Conservation (phyloP, 2,329 filamentous ascomycete genomes). For the Ceratocystis eucalypticola region DNA sequence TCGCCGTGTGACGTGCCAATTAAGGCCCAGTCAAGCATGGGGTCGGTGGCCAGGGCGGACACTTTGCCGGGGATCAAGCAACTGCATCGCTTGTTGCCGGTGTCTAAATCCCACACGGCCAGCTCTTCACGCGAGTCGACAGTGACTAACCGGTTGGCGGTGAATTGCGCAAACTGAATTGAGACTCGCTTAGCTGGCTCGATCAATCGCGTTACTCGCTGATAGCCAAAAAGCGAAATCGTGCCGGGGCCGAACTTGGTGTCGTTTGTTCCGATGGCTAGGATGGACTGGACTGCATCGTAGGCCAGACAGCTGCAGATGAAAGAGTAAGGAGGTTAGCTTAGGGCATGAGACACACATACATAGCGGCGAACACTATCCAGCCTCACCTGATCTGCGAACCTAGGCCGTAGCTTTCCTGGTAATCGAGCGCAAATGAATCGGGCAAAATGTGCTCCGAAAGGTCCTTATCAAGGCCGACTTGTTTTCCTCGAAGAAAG, state of each 20-base stretch:
- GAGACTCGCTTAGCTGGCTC: constrained; percentile 58
- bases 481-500: constrained; percentile 83
- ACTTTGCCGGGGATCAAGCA: constrained; percentile 68
- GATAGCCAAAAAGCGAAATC: constrained; percentile 78
- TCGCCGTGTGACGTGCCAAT: constrained; percentile 73
- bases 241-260: constrained; percentile 74
- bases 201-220: constrained; percentile 64
- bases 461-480: constrained; percentile 82
- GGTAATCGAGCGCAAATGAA: constrained; percentile 71
- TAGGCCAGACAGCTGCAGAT: constrained; percentile 69
- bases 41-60: constrained; percentile 64
- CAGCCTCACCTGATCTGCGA: constrained; percentile 49
- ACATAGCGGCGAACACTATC: too few relatives aligned
- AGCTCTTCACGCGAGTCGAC: constrained; percentile 80
- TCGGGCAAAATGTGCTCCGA: constrained; percentile 67
- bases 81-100: constrained; percentile 50
- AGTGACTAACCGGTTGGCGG: constrained; percentile 69
- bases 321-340: constrained; percentile 22
- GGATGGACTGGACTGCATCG: constrained; percentile 82
- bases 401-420: constrained; percentile 69
- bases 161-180: constrained; percentile 68
- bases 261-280: constrained; percentile 83
- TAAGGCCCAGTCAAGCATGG: constrained; percentile 85
- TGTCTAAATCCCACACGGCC: constrained; percentile 66
- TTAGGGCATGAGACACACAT: background rate